These are phyloP conservation scores for Tanacetum coccineum DNA, from an alignment of 129 eudicot species.

Conservation along the genomic window DNA sequence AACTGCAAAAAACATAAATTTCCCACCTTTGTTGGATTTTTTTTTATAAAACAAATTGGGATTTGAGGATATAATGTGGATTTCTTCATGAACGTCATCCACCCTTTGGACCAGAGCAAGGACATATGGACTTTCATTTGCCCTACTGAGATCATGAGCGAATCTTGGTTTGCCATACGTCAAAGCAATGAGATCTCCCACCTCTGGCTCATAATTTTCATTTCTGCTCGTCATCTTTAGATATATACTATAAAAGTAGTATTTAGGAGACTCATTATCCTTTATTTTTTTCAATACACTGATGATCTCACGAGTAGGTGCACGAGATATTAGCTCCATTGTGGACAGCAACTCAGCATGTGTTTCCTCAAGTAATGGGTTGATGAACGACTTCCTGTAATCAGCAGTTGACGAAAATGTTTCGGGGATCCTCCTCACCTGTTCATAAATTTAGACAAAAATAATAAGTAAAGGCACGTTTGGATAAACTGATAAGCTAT, in stretches of 20 bases:
- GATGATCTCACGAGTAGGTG: constrained; percentile 36
- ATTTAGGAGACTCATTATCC: constrained; percentile 20
- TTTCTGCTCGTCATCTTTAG: constrained; percentile 8
- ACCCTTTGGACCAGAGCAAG: constrained; percentile 41
- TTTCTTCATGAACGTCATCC: not conserved
- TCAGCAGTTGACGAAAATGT: constrained; percentile 31
- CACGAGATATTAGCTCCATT: constrained; percentile 24
- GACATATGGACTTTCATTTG: constrained; percentile 21
- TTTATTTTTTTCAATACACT: not conserved
- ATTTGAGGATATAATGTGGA: constrained; percentile 36
- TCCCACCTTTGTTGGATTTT: not conserved
- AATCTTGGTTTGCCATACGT: constrained; percentile 42
- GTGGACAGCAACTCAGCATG: constrained; percentile 44
- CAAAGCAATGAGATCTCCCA: constrained; percentile 57
- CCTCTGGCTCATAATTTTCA: constrained; percentile 44
- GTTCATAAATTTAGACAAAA: constrained; percentile 1
- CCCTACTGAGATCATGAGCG: constrained; percentile 36
- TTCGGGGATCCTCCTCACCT: constrained; percentile 46
- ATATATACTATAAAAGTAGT: constrained; percentile 19
- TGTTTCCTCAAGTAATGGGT: constrained; percentile 59
- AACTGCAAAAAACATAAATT: constrained; percentile 29
- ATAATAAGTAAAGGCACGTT: too few relatives aligned
- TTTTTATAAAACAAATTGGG: constrained; percentile 17
- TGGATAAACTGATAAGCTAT: too few relatives aligned
- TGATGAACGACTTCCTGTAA: constrained; percentile 38